These are phyloP conservation scores for Tolypocladium amazonense DNA, from an alignment of 2,329 filamentous ascomycete species.

Conservation along the genomic window DNA sequence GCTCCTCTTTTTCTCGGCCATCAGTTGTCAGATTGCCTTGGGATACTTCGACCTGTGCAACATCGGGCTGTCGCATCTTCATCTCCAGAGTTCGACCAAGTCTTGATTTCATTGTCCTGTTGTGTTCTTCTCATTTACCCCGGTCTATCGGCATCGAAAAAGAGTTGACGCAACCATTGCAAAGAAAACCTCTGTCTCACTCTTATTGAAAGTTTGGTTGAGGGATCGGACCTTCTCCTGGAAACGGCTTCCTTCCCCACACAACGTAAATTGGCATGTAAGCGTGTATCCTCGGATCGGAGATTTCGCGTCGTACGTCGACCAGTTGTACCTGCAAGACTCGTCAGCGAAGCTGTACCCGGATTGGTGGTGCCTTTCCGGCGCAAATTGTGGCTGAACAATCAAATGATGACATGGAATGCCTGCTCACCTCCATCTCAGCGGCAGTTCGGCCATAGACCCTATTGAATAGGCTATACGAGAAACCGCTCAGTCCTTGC, in stretches of 20 bases:
- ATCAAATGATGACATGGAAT: neutral
- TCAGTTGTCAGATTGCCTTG: neutral
- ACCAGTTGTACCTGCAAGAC: slow-evolving; percentile 33
- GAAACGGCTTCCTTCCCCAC: slow-evolving; percentile 37
- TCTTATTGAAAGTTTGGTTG: neutral
- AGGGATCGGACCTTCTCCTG: slow-evolving; percentile 13
- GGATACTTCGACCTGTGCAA: neutral
- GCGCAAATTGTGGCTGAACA: neutral
- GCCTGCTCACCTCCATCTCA: slow-evolving; percentile 35
- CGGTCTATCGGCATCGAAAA: neutral
- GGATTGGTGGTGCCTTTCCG: neutral
- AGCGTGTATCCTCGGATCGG: slow-evolving; percentile 34
- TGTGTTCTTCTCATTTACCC: neutral
- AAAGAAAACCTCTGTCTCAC: no score
- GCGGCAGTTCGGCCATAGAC: slow-evolving; percentile 28
- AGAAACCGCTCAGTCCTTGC: slow-evolving; percentile 33
- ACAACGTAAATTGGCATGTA: slow-evolving; percentile 40
- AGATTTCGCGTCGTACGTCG: slow-evolving; percentile 35
- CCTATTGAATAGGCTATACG: slow-evolving; percentile 28
- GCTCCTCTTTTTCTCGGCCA: neutral
- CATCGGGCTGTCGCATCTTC: neutral
- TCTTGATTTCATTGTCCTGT: neutral
- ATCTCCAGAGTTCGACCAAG: neutral
- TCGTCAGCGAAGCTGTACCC: neutral
- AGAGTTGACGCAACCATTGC: neutral